Percentiles rank a stretch among this genome's conserved stretches.
These are phyloP conservation scores for Thalia dealbata DNA, from an alignment of 176 grass and related monocot species.

Conservation along the genomic window DNA sequence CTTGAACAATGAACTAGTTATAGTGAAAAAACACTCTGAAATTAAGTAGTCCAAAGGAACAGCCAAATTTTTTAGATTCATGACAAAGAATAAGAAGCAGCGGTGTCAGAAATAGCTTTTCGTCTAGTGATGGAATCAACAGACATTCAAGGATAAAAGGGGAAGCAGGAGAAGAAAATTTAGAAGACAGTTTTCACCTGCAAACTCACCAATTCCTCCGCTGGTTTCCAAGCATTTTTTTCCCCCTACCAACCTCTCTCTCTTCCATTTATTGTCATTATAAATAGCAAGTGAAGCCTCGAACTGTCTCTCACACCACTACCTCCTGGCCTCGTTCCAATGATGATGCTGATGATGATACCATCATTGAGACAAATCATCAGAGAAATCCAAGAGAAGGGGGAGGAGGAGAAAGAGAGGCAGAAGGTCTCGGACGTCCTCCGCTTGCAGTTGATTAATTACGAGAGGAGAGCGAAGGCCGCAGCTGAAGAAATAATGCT, in stretches of 20 bases:
- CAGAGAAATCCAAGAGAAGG: not conserved
- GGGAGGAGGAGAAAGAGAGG: too few relatives aligned
- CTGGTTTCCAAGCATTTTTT: not conserved
- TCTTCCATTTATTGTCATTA: constrained; percentile 1
- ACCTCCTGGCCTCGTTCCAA: not conserved
- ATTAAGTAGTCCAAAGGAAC: not conserved
- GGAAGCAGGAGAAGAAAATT: not conserved
- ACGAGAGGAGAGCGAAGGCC: not conserved
- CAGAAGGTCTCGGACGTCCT: not conserved
- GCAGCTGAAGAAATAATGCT: not conserved
- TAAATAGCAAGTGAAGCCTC: not conserved
- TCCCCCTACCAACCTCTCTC: not conserved
- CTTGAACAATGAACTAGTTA: not conserved
- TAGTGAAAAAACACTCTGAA: not conserved
- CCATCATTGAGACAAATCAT: not conserved
- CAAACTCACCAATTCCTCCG: not conserved
- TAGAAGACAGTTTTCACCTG: constrained; percentile 8
- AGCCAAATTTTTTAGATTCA: not conserved
- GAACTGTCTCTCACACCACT: not conserved
- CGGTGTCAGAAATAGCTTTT: not conserved
- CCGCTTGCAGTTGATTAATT: not conserved
- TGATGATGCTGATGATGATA: constrained; percentile 3
- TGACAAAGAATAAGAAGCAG: not conserved
- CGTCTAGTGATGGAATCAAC: not conserved
- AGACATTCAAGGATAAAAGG: not conserved